phyloP scores from a whole-genome alignment of 2,329 filamentous ascomycete species.

The Fusarium sp. region DNA sequence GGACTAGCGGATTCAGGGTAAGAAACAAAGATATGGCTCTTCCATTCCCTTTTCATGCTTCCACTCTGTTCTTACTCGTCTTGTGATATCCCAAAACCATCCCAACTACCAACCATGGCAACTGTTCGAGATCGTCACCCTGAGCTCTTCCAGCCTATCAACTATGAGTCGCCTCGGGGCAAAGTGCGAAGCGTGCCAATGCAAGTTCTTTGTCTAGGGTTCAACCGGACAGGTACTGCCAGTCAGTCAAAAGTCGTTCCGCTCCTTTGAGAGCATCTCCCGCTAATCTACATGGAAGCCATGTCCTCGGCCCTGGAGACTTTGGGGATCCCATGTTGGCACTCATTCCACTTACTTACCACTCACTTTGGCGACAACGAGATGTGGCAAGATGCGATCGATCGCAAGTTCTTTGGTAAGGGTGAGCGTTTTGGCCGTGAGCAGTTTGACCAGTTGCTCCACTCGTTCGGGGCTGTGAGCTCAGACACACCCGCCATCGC shows the following conservation, averaged over 20 bases:
- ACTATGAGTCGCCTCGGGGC: slow-evolving; percentile 28
- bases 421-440: slow-evolving; percentile 25
- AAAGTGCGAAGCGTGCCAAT: slow-evolving; percentile 33
- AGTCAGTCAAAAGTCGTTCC: slow-evolving; percentile 6
- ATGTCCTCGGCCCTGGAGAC: slow-evolving; percentile 33
- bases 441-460: slow-evolving; percentile 36
- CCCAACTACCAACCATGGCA: slow-evolving; percentile 7
- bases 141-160: slow-evolving; percentile 36
- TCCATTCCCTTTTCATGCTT: not conserved
- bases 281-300: not conserved
- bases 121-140: slow-evolving; percentile 33
- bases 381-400: slow-evolving; percentile 39
- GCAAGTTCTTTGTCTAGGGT: slow-evolving; percentile 35
- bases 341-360: slow-evolving; percentile 31
- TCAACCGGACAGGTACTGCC: slow-evolving; percentile 37
- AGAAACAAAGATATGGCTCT: not conserved
- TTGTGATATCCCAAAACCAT: not conserved
- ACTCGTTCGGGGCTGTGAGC: slow-evolving; percentile 49
- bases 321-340: slow-evolving; percentile 34
- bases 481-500: slow-evolving; percentile 53
- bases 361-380: slow-evolving; percentile 36
- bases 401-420: slow-evolving; percentile 31
- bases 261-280: rapidly evolving
- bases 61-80: not conserved
- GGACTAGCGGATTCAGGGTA: not conserved